phyloP scores from a whole-genome alignment of 208 protist genomes.

The Jaenimonas drosophilae region DNA sequence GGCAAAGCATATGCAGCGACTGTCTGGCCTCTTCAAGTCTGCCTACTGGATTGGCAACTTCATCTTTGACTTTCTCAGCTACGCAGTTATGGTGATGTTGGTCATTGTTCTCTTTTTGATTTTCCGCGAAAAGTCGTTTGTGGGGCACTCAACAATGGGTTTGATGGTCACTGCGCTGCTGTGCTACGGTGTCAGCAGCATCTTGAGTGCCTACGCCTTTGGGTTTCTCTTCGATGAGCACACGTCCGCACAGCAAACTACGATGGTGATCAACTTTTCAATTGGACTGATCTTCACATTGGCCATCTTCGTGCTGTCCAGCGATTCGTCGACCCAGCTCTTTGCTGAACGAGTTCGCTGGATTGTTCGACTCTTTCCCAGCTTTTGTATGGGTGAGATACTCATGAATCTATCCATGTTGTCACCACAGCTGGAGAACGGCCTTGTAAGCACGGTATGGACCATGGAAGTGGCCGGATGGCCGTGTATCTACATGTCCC shows the following conservation, averaged over 20 bases:
- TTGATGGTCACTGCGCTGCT: constrained; percentile 33
- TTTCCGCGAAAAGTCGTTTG: constrained; percentile 40
- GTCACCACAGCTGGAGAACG: constrained; percentile 5
- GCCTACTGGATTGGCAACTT: constrained; percentile 66
- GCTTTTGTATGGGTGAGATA: constrained; percentile 54
- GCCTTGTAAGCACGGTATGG: constrained; percentile 19
- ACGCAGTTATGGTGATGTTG: constrained; percentile 31
- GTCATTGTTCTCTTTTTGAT: constrained; percentile 29
- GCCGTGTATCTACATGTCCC: constrained; percentile 35
- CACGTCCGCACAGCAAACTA: constrained; percentile 40
- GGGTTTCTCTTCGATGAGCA: constrained; percentile 48
- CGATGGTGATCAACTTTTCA: constrained; percentile 56
- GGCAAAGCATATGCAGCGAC: constrained; percentile 63
- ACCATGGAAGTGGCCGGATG: constrained; percentile 20
- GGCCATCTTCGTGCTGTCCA: constrained; percentile 17
- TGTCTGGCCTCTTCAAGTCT: constrained; percentile 48
- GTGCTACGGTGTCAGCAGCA: constrained; percentile 33
- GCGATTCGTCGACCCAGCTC: constrained; percentile 14
- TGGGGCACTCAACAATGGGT: constrained; percentile 16
- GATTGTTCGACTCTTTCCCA: constrained; percentile 45
- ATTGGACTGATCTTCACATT: constrained; percentile 46
- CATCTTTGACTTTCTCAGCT: constrained; percentile 41
- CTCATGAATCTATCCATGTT: constrained; percentile 35
- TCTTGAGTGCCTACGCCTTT: constrained; percentile 31
- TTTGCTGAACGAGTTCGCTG: constrained; percentile 19